Evolutionary conservation across 768 basidiomycete genomes (phyloP).

Genomic region (Suillus occidentalis): DNA sequence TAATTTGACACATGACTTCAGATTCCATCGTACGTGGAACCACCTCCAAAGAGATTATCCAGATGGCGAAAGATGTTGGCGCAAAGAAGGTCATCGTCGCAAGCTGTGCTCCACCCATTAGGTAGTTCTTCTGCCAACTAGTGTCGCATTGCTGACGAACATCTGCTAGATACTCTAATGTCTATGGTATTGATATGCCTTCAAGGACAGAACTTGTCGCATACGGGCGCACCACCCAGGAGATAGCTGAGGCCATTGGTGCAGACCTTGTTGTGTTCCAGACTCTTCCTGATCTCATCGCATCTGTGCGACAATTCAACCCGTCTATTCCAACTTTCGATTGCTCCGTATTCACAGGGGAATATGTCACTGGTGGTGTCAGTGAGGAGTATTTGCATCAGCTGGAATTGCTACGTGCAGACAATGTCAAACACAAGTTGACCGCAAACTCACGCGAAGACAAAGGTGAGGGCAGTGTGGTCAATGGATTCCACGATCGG

Average conservation of each 20-base stretch:
- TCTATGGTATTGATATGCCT: constrained; percentile 99
- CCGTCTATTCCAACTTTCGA: constrained; percentile 77
- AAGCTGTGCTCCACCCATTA: constrained; percentile 95
- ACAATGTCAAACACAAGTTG: constrained; percentile 69
- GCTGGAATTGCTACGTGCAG: constrained; percentile 77
- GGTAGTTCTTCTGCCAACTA: constrained; percentile 42
- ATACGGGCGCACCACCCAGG: constrained; percentile 64
- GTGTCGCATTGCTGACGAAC: constrained; percentile 1
- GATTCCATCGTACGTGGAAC: constrained; percentile 99
- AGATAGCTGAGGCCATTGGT: constrained; percentile 81
- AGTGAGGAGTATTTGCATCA: constrained; percentile 76
- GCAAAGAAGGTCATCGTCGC: constrained; percentile 96
- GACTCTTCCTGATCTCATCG: constrained; percentile 82
- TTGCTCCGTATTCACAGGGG: constrained; percentile 96
- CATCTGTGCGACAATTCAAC: constrained; percentile 86
- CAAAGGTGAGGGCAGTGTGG: constrained; percentile 33
- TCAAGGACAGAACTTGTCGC: constrained; percentile 93
- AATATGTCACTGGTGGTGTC: constrained; percentile 94
- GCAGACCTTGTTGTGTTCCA: constrained; percentile 98
- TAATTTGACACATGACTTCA: constrained; percentile 27
- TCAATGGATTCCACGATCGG: constrained; percentile 19
- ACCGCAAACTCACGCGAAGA: constrained; percentile 34
- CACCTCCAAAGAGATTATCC: constrained; percentile 97
- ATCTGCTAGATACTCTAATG: constrained; percentile 72
- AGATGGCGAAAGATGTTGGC: constrained; percentile 99